Evolutionary conservation across 495 filamentous ascomycete genomes (phyloP).

Genomic region (Podospora australis): DNA sequence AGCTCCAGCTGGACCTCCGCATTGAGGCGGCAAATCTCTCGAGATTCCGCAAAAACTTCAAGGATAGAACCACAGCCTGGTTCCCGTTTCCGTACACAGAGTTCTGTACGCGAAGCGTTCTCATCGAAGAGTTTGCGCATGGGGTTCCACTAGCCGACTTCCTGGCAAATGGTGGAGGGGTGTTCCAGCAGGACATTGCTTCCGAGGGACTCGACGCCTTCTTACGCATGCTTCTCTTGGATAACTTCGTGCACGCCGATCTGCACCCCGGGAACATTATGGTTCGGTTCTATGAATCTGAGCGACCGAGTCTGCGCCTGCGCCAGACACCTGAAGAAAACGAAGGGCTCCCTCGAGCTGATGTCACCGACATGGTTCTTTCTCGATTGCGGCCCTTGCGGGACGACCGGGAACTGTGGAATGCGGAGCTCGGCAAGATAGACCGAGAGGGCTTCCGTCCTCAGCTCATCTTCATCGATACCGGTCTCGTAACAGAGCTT

Average conservation of each 20-base stretch:
- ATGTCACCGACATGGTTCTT: constrained; percentile 85
- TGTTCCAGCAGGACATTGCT: constrained; percentile 90
- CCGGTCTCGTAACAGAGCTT: constrained; percentile 90
- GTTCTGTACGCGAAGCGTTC: constrained; percentile 83
- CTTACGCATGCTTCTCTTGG: constrained; percentile 91
- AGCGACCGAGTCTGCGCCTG: constrained; percentile 50
- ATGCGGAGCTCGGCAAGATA: constrained; percentile 63
- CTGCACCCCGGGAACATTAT: constrained; percentile 98
- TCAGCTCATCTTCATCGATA: constrained; percentile 96
- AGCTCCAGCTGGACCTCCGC: constrained; percentile 85
- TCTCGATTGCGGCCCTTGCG: constrained; percentile 67
- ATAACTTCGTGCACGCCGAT: constrained; percentile 99
- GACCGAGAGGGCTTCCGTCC: constrained; percentile 87
- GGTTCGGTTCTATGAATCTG: constrained; percentile 94
- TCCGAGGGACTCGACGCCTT: constrained; percentile 97
- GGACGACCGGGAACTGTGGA: constrained; percentile 59
- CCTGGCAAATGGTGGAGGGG: constrained; percentile 81
- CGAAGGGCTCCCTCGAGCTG: constrained; percentile 46
- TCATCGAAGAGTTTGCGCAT: constrained; percentile 93
- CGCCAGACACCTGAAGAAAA: constrained; percentile 32
- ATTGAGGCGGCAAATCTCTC: constrained; percentile 90
- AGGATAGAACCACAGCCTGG: constrained; percentile 80
- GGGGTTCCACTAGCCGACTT: constrained; percentile 90
- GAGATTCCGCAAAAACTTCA: constrained; percentile 87
- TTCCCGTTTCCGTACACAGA: constrained; percentile 92